phyloP scores from a whole-genome alignment of 2,329 filamentous ascomycete genomes.

The Hymenoscyphus scutula region DNA sequence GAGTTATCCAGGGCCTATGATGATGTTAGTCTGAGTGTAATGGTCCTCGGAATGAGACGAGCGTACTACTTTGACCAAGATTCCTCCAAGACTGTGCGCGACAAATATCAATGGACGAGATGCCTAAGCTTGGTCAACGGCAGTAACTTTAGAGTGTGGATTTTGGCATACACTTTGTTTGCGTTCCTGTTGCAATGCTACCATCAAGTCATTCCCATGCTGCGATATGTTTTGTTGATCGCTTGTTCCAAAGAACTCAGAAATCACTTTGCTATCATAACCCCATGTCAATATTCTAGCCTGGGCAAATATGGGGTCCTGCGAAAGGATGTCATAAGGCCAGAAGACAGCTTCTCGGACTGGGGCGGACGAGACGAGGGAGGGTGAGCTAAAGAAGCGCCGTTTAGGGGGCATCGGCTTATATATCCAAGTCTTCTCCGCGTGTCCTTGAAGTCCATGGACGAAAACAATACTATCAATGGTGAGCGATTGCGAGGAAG shows the following conservation, averaged over 20 bases:
- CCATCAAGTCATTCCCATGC: slow-evolving; percentile 11
- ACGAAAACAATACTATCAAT: slow-evolving; percentile 9
- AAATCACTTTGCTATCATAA: slow-evolving; percentile 9
- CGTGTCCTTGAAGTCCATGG: slow-evolving; percentile 9
- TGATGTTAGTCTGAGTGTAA: neutral
- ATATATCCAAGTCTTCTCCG: slow-evolving; percentile 7
- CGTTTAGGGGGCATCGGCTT: neutral
- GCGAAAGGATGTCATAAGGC: slow-evolving; percentile 4
- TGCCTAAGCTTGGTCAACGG: neutral
- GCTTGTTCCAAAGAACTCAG: slow-evolving; percentile 7
- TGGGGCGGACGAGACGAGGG: neutral
- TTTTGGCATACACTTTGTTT: slow-evolving; percentile 3
- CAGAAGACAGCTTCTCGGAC: neutral
- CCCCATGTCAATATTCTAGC: slow-evolving; percentile 7
- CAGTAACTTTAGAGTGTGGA: neutral
- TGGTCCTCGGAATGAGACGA: neutral
- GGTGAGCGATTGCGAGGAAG: neutral
- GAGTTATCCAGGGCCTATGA: slow-evolving; percentile 5
- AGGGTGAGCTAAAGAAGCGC: slow-evolving; percentile 3
- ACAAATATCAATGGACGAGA: slow-evolving; percentile 8
- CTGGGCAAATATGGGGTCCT: neutral
- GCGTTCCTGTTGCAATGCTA: slow-evolving; percentile 8
- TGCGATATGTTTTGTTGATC: slow-evolving; percentile 8
- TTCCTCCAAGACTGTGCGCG: slow-evolving; percentile 7
- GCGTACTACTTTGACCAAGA: slow-evolving; percentile 8